phyloP scores from a whole-genome alignment of 2,329 filamentous ascomycete species.

The Fusarium tanahbumbuense region DNA sequence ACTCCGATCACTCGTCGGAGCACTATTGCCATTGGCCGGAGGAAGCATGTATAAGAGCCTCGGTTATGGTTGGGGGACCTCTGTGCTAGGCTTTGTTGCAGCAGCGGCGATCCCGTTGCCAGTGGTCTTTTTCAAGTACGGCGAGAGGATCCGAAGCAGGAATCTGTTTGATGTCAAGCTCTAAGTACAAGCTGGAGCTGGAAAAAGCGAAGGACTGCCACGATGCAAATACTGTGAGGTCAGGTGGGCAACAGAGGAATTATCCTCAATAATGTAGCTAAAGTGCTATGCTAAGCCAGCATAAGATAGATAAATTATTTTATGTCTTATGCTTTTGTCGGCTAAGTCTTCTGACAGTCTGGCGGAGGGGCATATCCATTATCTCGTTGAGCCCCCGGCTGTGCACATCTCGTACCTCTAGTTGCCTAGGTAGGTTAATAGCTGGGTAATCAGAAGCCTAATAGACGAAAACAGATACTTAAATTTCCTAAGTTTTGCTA shows the following conservation, averaged over 20 bases:
- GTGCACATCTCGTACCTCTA: no score
- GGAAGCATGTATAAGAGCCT: slow-evolving; percentile 53
- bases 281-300: no score
- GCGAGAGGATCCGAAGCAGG: slow-evolving; percentile 51
- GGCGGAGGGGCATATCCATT: no score
- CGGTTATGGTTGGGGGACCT: slow-evolving; percentile 62
- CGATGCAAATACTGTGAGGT: neutral
- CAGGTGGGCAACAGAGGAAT: neutral
- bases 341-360: no score
- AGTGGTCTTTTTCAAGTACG: slow-evolving; percentile 53
- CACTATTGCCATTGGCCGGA: slow-evolving; percentile 70
- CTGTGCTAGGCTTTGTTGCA: slow-evolving; percentile 61
- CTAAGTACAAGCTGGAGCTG: slow-evolving; percentile 5
- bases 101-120: slow-evolving; percentile 56
- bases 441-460: no score
- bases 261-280: no score
- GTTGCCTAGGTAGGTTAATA: no score
- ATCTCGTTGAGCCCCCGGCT: no score
- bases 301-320: no score
- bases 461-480: no score
- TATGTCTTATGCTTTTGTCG: no score
- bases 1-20: slow-evolving; percentile 70
- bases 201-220: neutral
- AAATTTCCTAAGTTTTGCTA: no score
- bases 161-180: slow-evolving; percentile 46